A percentile compares a stretch with the other conserved stretches of the same genome.
phyloP scores from a whole-genome alignment of 1,284 basidiomycete genomes.

The Apiotrichum gamsii region DNA sequence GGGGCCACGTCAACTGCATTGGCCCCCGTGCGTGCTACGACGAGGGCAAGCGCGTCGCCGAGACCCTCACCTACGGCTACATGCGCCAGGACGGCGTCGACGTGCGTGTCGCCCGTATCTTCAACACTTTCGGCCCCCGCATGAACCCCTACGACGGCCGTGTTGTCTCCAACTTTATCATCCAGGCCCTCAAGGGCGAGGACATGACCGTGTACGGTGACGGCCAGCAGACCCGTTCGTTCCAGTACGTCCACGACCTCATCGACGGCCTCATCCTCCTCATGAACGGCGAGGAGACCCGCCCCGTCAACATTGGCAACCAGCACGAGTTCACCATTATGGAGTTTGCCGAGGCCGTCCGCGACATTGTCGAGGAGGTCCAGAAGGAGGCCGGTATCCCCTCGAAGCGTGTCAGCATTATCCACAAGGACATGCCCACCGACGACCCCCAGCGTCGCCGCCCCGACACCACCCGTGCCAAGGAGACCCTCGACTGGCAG shows the following conservation, averaged over 20 bases:
- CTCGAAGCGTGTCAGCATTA: constrained; percentile 60
- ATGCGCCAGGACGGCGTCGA: constrained; percentile 90
- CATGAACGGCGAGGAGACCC: constrained; percentile 85
- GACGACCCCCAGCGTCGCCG: constrained; percentile 93
- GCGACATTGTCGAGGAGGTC: constrained; percentile 81
- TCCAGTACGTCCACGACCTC: constrained; percentile 69
- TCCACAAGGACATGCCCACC: constrained; percentile 77
- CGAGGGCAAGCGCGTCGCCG: constrained; percentile 92
- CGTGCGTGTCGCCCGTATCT: constrained; percentile 90
- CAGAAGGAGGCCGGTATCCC: constrained; percentile 70
- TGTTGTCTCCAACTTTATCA: constrained; percentile 96
- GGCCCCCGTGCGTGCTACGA: constrained; percentile 97
- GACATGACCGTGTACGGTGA: constrained; percentile 97
- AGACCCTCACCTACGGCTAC: constrained; percentile 91
- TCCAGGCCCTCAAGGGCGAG: constrained; percentile 89
- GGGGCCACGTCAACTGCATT: constrained; percentile 97
- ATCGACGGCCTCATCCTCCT: constrained; percentile 66
- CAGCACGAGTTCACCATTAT: constrained; percentile 88
- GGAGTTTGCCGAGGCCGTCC: constrained; percentile 79
- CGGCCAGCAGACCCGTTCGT: constrained; percentile 89
- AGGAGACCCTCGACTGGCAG: constrained; percentile 79
- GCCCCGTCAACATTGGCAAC: constrained; percentile 93
- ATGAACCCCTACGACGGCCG: constrained; percentile 96
- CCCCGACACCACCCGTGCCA: constrained; percentile 86
- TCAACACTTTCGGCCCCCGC: constrained; percentile 58